phyloP scores from a whole-genome alignment of 2,329 filamentous ascomycete genomes.

The Rhynchosporium secalis region DNA sequence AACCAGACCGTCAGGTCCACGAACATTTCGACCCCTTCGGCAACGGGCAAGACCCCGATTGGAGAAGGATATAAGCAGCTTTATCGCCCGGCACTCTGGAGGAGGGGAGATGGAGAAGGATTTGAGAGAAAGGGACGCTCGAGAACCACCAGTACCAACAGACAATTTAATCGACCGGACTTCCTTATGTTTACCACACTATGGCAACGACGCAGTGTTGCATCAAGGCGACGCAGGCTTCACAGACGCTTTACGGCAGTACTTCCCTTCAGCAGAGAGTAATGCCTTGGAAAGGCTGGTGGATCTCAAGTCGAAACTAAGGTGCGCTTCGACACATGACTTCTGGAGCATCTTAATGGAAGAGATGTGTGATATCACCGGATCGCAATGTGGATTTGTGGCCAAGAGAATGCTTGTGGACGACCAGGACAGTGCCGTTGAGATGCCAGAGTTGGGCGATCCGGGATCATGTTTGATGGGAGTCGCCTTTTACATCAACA shows the following conservation, averaged over 20 bases:
- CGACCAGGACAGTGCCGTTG: constrained; percentile 57
- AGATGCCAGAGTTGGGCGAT: constrained; percentile 61
- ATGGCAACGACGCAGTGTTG: constrained; percentile 30
- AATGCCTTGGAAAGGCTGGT: constrained; percentile 61
- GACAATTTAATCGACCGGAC: constrained; percentile 32
- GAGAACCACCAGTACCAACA: constrained; percentile 12
- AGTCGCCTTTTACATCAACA: constrained; percentile 65
- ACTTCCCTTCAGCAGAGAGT: constrained; percentile 53
- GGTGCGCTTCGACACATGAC: constrained; percentile 52
- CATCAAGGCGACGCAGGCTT: constrained; percentile 38
- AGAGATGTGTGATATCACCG: constrained; percentile 61
- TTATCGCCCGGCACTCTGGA: constrained; percentile 18
- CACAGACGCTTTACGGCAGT: constrained; percentile 32
- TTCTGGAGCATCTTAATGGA: constrained; percentile 67
- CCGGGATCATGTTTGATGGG: constrained; percentile 64
- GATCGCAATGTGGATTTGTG: constrained; percentile 68
- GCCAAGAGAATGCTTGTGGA: constrained; percentile 62
- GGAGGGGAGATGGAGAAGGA: constrained; percentile 29
- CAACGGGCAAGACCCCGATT: constrained; percentile 29
- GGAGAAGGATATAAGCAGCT: constrained; percentile 24
- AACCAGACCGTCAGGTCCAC: constrained; percentile 27
- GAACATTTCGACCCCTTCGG: constrained; percentile 33
- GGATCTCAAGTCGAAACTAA: constrained; percentile 56
- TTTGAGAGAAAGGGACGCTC: constrained; percentile 18
- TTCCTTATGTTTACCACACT: constrained; percentile 37